A percentile compares a stretch with the other conserved stretches of the same genome.
Conservation (phyloP, 192 early-diverging fungal genomes). For the Coemansia umbellata region DNA sequence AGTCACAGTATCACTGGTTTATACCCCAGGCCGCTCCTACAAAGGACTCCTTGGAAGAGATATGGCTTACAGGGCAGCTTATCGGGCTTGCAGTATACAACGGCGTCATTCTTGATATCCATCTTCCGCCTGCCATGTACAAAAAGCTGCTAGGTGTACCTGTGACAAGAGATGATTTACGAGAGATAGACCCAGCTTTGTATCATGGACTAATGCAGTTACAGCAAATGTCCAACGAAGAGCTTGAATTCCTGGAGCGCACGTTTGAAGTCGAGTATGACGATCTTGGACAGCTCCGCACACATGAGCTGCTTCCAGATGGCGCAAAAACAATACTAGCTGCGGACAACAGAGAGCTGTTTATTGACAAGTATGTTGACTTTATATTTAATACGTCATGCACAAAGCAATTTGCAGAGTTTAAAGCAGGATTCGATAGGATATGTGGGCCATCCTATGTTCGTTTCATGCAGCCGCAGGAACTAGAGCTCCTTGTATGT, state of each 20-base stretch:
- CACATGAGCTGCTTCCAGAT: slow-evolving; percentile 63
- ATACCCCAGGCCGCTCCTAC: slow-evolving; percentile 53
- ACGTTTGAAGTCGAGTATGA: slow-evolving; percentile 80
- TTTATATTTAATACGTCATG: slow-evolving; percentile 72
- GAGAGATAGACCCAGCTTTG: slow-evolving; percentile 69
- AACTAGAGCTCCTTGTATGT: slow-evolving; percentile 85
- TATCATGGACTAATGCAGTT: slow-evolving; percentile 73
- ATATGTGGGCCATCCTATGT: slow-evolving; percentile 47
- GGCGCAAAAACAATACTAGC: slow-evolving; percentile 65
- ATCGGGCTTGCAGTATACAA: slow-evolving; percentile 93
- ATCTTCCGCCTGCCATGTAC: slow-evolving; percentile 82
- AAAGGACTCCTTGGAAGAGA: slow-evolving; percentile 65
- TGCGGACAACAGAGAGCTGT: slow-evolving; percentile 71
- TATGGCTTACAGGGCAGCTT: slow-evolving; percentile 80
- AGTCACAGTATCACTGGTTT: slow-evolving; percentile 84
- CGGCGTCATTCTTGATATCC: slow-evolving; percentile 85
- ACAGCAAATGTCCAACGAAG: slow-evolving; percentile 59
- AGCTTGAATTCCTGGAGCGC: slow-evolving; percentile 71
- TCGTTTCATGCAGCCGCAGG: slow-evolving; percentile 79
- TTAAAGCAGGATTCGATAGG: slow-evolving; percentile 73
- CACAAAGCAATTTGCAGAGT: slow-evolving; percentile 69
- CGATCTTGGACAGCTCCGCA: slow-evolving; percentile 56
- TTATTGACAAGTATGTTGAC: slow-evolving; percentile 75
- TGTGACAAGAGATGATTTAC: slow-evolving; percentile 69
- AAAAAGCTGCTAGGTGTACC: slow-evolving; percentile 77